phyloP scores from a whole-genome alignment of 768 basidiomycete species.

The Kwoniella sp. region DNA sequence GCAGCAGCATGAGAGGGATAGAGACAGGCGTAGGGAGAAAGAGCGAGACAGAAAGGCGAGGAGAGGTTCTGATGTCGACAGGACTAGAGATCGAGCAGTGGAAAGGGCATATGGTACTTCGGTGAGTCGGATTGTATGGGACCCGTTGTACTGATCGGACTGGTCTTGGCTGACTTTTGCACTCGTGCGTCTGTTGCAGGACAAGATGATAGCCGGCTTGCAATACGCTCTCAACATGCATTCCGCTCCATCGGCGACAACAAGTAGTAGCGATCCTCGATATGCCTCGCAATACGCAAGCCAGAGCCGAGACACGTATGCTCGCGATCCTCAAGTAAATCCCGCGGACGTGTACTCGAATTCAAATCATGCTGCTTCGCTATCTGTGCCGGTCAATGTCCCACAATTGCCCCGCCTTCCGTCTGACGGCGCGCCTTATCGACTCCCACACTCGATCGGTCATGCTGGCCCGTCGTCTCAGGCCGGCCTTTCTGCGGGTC shows the following conservation, averaged over 20 bases:
- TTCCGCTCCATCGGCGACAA: slow-evolving; percentile 1
- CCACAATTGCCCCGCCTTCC: slow-evolving; percentile 17
- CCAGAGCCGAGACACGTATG: neutral
- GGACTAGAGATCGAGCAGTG: neutral
- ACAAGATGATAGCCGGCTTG: slow-evolving; percentile 24
- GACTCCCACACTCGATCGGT: neutral
- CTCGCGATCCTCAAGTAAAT: neutral
- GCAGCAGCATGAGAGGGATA: slow-evolving; percentile 11
- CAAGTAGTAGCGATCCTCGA: slow-evolving; percentile 4
- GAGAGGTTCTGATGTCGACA: neutral
- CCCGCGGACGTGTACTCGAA: neutral
- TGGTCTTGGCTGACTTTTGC: neutral
- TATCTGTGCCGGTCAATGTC: slow-evolving; percentile 1
- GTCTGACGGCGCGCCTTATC: slow-evolving; percentile 9
- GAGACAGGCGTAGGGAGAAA: slow-evolving; percentile 9
- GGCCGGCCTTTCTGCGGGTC: neutral
- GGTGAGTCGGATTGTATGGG: slow-evolving; percentile 11
- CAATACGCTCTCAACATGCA: slow-evolving; percentile 41
- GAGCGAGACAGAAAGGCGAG: neutral
- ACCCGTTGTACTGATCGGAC: neutral
- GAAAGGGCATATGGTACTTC: slow-evolving; percentile 9
- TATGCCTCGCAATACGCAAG: neutral
- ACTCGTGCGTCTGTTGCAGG: slow-evolving; percentile 7
- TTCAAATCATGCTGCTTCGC: neutral
- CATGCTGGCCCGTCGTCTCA: neutral